Evolutionary conservation across 2,329 filamentous ascomycete genomes (phyloP).

Genomic region (Fusarium devonianum): DNA sequence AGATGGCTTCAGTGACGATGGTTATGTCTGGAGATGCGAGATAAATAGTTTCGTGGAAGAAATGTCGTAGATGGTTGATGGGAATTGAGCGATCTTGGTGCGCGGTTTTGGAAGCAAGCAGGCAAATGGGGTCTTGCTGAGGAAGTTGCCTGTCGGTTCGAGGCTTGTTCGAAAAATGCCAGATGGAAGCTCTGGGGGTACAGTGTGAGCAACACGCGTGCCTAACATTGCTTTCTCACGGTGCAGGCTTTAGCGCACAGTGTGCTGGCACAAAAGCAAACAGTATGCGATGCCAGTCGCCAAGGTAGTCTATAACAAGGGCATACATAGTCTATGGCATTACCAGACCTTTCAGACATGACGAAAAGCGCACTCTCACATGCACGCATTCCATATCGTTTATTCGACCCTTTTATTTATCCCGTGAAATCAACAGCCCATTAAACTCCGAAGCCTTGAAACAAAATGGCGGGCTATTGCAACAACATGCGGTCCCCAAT

Average conservation of each 20-base stretch:
- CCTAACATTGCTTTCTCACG: too few relatives aligned
- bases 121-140: slow-evolving; percentile 22
- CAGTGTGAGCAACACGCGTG: too few relatives aligned
- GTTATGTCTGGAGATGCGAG: background rate
- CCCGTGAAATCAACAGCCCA: slow-evolving; percentile 32
- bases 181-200: slow-evolving; percentile 34
- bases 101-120: slow-evolving; percentile 11
- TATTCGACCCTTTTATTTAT: slow-evolving; percentile 35
- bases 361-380: slow-evolving; percentile 3
- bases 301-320: too few relatives aligned
- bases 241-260: too few relatives aligned
- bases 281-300: slow-evolving; percentile 29
- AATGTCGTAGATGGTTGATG: background rate
- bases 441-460: slow-evolving; percentile 39
- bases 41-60: background rate
- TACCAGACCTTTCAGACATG: background rate
- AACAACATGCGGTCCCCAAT: slow-evolving; percentile 19
- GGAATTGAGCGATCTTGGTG: background rate
- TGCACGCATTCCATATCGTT: slow-evolving; percentile 6
- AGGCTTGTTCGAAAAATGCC: slow-evolving; percentile 36
- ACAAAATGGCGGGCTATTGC: slow-evolving; percentile 25
- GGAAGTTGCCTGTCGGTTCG: slow-evolving; percentile 5
- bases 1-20: slow-evolving; percentile 8
- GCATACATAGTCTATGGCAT: too few relatives aligned
- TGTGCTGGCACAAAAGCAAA: background rate